Evolutionary conservation across 768 basidiomycete species (phyloP).

Genomic region (Serendipita sp.): DNA sequence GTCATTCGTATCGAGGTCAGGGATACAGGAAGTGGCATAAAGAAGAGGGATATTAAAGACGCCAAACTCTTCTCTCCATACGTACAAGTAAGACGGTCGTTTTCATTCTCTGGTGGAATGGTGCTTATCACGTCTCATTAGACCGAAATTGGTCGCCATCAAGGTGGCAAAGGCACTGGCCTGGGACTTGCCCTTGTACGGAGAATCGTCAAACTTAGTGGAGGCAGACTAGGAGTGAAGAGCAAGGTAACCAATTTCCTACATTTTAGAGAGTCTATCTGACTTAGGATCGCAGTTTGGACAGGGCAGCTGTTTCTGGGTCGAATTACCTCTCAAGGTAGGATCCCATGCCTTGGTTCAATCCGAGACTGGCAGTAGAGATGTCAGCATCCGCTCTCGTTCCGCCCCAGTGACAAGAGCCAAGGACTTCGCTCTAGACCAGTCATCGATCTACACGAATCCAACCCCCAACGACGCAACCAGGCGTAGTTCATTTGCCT

Average conservation of each 20-base stretch:
- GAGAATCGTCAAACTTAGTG: constrained; percentile 59
- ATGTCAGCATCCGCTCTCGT: neutral
- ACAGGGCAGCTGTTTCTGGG: constrained; percentile 67
- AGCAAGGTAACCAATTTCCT: constrained; percentile 9
- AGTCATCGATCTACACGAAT: neutral
- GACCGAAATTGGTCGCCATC: constrained; percentile 22
- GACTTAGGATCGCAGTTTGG: constrained; percentile 24
- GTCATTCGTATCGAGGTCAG: constrained; percentile 74
- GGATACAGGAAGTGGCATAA: constrained; percentile 52
- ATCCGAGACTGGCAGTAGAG: neutral
- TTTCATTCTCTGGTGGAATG: constrained; percentile 27
- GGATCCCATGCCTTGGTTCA: constrained; percentile 9
- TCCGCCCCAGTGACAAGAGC: neutral
- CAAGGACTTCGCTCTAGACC: neutral
- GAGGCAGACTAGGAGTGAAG: constrained; percentile 44
- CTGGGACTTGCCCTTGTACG: constrained; percentile 61
- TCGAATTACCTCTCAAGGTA: constrained; percentile 38
- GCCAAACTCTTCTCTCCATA: constrained; percentile 38
- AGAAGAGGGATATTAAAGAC: constrained; percentile 49
- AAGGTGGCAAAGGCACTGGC: constrained; percentile 45
- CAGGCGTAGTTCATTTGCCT: neutral
- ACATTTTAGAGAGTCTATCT: neutral
- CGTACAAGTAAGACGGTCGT: constrained; percentile 4
- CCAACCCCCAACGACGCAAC: neutral
- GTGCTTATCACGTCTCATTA: constrained; percentile 22